Evolutionary conservation across 2,329 filamentous ascomycete species (phyloP), one percentile per base, ranked within the genome.

Genomic region (Aspergillus texensis): DNA sequence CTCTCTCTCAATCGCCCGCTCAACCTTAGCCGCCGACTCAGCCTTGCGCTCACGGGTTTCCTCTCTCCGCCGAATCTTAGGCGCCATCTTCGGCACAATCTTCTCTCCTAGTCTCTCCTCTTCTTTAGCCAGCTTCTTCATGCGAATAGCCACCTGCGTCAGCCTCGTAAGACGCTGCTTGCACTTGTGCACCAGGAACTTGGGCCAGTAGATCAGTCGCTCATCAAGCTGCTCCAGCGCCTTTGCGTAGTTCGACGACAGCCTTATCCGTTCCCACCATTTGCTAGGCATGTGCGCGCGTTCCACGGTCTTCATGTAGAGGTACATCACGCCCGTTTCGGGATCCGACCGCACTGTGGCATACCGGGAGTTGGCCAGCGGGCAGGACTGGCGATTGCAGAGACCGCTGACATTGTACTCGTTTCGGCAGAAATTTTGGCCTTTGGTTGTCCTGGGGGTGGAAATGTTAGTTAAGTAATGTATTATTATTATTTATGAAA

Each of bases 271-370:
- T 81, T 98, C 93, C 95, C 95, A 99, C 82, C 94, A 89, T 80
- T 96, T 96, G 63, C 88, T 90, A 1, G 94, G 95, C 80, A 94
- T 87, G 78, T 94, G 94, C 14, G 91, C 86, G 66, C 95, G 91
- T 83, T 97, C 93, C 70, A 94, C 88, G 5, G 93, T 95, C 83
- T 97, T 98, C 86, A 97, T 96, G 85, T 96, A 98, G 62, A 98
- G 89, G 81, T 97, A 98, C 67, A 98, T 86, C 10, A 88, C 88
- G 67, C 92, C 91, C 59, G 92, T 94, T 65, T 89, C 82, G 9
- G 93, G 90, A 74, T 96, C 89, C 60, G 91, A 88, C 68, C 94
- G 91, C 65, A 98, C 89, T 10, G 94, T 98, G 65, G 94, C 94
- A 84, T 98, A 97, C 65, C 93, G 88, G 45, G 89, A 92, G 82